Percentiles rank a stretch among this genome's conserved stretches.
Evolutionary conservation across 148 eudicot genomes (phyloP).

Genomic region (Rhododendron vialii): DNA sequence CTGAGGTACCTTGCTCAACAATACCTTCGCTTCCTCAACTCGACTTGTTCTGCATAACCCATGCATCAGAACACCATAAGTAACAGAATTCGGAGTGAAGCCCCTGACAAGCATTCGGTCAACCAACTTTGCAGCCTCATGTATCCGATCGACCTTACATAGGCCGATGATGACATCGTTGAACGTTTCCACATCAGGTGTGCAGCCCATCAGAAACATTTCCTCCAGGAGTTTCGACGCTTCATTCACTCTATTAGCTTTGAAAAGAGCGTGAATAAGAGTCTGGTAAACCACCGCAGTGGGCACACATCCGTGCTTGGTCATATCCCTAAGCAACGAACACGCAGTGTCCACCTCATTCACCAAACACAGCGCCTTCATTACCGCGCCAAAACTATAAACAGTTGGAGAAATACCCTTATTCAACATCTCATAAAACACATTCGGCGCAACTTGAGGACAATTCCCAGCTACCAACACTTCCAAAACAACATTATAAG

Average conservation of each 20-base stretch:
- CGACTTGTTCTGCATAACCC: slow-evolving; percentile 60
- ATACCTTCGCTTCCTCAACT: slow-evolving; percentile 70
- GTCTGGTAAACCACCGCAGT: slow-evolving; percentile 82
- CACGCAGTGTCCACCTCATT: slow-evolving; percentile 76
- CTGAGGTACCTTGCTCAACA: slow-evolving; percentile 63
- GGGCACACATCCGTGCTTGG: slow-evolving; percentile 90
- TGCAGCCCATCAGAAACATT: slow-evolving; percentile 90
- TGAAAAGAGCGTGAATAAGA: slow-evolving; percentile 63
- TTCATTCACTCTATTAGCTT: slow-evolving; percentile 61
- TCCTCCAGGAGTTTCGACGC: slow-evolving; percentile 71
- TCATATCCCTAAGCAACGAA: slow-evolving; percentile 87
- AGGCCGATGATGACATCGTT: slow-evolving; percentile 78
- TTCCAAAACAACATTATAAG: slow-evolving; percentile 81
- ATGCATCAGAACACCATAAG: slow-evolving; percentile 74
- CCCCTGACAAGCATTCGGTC: slow-evolving; percentile 82
- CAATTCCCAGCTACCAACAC: slow-evolving; percentile 71
- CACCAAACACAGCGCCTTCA: slow-evolving; percentile 71
- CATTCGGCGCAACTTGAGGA: slow-evolving; percentile 64
- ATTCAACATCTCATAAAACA: slow-evolving; percentile 83
- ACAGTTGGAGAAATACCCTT: slow-evolving; percentile 77
- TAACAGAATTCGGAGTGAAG: slow-evolving; percentile 53
- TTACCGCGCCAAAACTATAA: slow-evolving; percentile 67
- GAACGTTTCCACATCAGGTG: slow-evolving; percentile 82
- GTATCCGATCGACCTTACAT: slow-evolving; percentile 56
- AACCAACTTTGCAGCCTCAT: slow-evolving; percentile 78